Conservation (phyloP, 768 basidiomycete genomes). For the Mycena galericulata region DNA sequence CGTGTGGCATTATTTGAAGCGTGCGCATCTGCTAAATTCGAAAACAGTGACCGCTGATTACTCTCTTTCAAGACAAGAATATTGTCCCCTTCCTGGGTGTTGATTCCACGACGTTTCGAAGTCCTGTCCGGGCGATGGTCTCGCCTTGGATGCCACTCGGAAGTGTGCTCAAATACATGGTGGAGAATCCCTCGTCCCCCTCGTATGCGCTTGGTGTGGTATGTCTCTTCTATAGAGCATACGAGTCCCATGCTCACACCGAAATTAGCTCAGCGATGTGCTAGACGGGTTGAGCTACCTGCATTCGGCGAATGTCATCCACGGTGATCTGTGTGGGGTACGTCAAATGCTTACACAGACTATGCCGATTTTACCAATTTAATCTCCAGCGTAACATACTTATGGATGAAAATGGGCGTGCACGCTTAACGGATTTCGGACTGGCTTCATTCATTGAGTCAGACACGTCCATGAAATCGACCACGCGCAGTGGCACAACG, state of each 20-base stretch:
- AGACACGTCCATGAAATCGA: neutral
- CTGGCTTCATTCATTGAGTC: neutral
- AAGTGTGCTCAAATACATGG: neutral
- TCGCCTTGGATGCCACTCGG: constrained; percentile 12
- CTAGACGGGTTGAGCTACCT: too few species aligned
- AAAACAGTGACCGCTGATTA: too few species aligned
- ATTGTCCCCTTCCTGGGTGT: neutral
- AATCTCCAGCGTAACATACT: constrained; percentile 11
- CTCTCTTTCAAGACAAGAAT: too few species aligned
- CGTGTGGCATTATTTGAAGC: constrained; percentile 2
- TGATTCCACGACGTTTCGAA: neutral
- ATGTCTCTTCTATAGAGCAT: too few species aligned
- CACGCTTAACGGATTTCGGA: constrained; percentile 5
- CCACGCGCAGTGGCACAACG: neutral
- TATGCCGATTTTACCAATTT: neutral
- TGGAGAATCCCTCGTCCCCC: too few species aligned
- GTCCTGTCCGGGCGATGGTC: constrained; percentile 2
- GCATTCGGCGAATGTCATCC: too few species aligned
- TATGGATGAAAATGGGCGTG: neutral
- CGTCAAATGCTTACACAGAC: neutral
- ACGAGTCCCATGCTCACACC: too few species aligned
- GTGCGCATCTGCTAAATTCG: neutral
- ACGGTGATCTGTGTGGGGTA: too few species aligned
- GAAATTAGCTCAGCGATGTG: too few species aligned
- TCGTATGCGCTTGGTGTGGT: too few species aligned